These are phyloP conservation scores for Mortierella sp. DNA, from an alignment of 371 early-diverging fungal genomes.

Conservation along the genomic window DNA sequence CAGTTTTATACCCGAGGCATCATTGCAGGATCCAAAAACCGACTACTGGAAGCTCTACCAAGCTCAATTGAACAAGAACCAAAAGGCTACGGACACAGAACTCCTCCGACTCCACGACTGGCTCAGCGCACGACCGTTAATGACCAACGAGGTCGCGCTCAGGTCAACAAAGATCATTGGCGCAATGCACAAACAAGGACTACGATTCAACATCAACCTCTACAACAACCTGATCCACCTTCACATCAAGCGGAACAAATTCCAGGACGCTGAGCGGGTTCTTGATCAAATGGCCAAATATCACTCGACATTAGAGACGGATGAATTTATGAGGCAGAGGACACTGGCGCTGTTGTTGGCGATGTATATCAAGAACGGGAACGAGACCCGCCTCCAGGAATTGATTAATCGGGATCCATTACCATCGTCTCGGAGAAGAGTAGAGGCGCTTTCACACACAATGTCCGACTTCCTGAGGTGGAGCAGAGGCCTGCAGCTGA, in stretches of 20 bases:
- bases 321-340: slow-evolving; percentile 8
- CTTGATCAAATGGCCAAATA: slow-evolving; percentile 22
- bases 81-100: slow-evolving; percentile 1
- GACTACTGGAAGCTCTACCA: slow-evolving; percentile 52
- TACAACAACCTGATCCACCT: slow-evolving; percentile 38
- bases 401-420: slow-evolving; percentile 1
- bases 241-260: slow-evolving; percentile 34
- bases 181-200: slow-evolving; percentile 5
- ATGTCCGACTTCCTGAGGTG: slow-evolving; percentile 41
- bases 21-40: slow-evolving; percentile 16
- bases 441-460: not conserved
- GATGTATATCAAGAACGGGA: slow-evolving; percentile 41
- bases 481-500: slow-evolving; percentile 43
- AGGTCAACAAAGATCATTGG: slow-evolving; percentile 20
- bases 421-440: not conserved
- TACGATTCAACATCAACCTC: slow-evolving; percentile 11
- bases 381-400: slow-evolving; percentile 15
- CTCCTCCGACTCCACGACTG: slow-evolving; percentile 34
- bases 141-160: slow-evolving; percentile 24
- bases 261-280: slow-evolving; percentile 24
- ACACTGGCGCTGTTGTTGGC: slow-evolving; percentile 35
- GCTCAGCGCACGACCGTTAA: slow-evolving; percentile 23
- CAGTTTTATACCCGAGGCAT: slow-evolving; percentile 25
- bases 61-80: slow-evolving; percentile 20
- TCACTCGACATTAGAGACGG: not conserved